A percentile compares a stretch with the other conserved stretches of the same genome.
These are phyloP conservation scores for Carex myosuroides DNA, from an alignment of 176 grass and related monocot species.

Conservation along the genomic window DNA sequence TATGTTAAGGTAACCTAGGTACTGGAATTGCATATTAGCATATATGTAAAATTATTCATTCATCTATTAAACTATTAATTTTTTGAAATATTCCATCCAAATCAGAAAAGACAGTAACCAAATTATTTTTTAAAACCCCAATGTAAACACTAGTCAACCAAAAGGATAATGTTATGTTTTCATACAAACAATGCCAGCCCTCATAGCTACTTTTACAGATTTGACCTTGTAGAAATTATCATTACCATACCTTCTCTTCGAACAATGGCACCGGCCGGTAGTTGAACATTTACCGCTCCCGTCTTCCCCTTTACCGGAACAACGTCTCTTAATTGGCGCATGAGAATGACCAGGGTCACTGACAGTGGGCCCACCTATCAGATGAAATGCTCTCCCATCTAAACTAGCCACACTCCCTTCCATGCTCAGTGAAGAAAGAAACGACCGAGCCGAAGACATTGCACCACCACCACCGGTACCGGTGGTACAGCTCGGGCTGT, in stretches of 20 bases:
- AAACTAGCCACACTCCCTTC: slow-evolving; percentile 61
- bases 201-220: background rate
- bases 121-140: slow-evolving; percentile 7
- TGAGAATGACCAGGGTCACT: slow-evolving; percentile 42
- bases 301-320: slow-evolving; percentile 46
- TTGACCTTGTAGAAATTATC: background rate
- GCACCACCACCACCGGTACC: slow-evolving; percentile 28
- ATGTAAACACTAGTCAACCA: slow-evolving; percentile 4
- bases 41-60: background rate
- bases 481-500: slow-evolving; percentile 30
- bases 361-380: slow-evolving; percentile 36
- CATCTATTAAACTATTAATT: background rate
- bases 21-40: background rate
- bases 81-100: slow-evolving; percentile 1
- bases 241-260: slow-evolving; percentile 64
- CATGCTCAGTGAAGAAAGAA: slow-evolving; percentile 75
- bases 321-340: slow-evolving; percentile 37
- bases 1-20: background rate
- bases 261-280: slow-evolving; percentile 67
- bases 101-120: background rate
- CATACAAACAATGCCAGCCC: background rate
- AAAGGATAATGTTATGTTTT: background rate
- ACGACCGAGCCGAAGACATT: slow-evolving; percentile 47
- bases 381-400: slow-evolving; percentile 58
- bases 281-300: slow-evolving; percentile 62